Percentiles rank a stretch among this genome's conserved stretches.
Evolutionary conservation across 257 asterid genomes (phyloP).

Genomic region (Nicotiana tomentosiformis): DNA sequence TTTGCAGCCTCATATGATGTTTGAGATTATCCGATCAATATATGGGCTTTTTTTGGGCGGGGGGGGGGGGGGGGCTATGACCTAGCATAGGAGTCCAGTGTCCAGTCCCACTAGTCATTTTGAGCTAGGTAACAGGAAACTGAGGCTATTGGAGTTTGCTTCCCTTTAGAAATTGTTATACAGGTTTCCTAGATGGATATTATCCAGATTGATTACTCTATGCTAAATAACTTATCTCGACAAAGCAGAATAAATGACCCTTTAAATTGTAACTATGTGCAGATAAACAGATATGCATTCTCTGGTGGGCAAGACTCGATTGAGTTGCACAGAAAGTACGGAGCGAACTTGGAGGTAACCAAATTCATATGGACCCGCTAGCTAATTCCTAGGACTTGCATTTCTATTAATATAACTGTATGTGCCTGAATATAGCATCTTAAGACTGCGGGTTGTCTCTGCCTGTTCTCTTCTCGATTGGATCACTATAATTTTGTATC

Average conservation of each 20-base stretch:
- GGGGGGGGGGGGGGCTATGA: no score
- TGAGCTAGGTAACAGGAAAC: neutral
- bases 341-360: constrained; percentile 92
- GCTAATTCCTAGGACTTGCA: neutral
- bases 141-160: neutral
- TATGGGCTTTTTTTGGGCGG: neutral
- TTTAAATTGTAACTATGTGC: constrained; percentile 13
- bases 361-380: neutral
- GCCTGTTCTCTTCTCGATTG: neutral
- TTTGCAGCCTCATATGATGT: neutral
- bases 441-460: neutral
- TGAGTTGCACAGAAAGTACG: constrained; percentile 78
- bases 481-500: neutral
- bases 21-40: neutral
- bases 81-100: no score
- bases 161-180: no score
- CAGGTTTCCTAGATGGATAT: neutral
- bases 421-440: neutral
- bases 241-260: neutral
- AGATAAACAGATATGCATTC: constrained; percentile 84
- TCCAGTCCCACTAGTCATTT: no score
- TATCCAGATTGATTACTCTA: neutral
- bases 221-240: neutral
- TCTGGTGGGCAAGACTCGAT: constrained; percentile 94
- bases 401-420: neutral